Evolutionary conservation across 352 stramenopile species (phyloP).

Genomic region (Phytophthora kernoviae): DNA sequence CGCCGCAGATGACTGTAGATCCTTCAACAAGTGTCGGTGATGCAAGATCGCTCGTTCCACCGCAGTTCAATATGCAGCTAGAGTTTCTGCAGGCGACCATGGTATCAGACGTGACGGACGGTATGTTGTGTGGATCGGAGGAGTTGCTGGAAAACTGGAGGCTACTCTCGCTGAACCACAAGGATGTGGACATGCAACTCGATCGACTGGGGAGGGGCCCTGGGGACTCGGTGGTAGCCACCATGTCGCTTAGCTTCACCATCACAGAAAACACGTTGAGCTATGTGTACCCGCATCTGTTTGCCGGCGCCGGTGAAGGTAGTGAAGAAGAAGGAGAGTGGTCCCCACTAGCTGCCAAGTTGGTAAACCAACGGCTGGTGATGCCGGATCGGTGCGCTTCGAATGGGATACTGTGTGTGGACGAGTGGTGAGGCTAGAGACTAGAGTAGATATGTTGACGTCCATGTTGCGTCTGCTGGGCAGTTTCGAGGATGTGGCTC

Average conservation of each 20-base stretch:
- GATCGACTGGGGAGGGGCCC: conserved; percentile 9
- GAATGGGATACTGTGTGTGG: conserved; percentile 12
- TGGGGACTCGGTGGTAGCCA: conserved; percentile 4
- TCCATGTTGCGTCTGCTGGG: conserved; percentile 9
- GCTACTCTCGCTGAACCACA: conserved; percentile 5
- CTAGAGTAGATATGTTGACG: conserved; percentile 6
- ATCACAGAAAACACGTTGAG: conserved; percentile 13
- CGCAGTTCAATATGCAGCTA: conserved; percentile 11
- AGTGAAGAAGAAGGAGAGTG: background rate
- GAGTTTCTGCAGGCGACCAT: conserved; percentile 19
- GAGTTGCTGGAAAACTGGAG: conserved; percentile 19
- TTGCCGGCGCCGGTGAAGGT: background rate
- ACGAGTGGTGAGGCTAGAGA: conserved; percentile 9
- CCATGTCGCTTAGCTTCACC: conserved; percentile 7
- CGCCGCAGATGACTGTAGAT: background rate
- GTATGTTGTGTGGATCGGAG: conserved; percentile 7
- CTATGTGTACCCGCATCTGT: conserved; percentile 17
- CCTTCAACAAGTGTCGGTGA: background rate
- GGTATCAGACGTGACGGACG: conserved; percentile 16
- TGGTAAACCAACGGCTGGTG: conserved; percentile 14
- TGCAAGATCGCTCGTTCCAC: background rate
- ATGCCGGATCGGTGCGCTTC: conserved; percentile 17
- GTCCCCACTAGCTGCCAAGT: background rate
- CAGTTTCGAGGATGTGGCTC: conserved; percentile 4
- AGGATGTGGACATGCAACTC: conserved; percentile 13